These are phyloP conservation scores for Cyberlindnera americana DNA, from an alignment of 805 yeast species.

Conservation along the genomic window DNA sequence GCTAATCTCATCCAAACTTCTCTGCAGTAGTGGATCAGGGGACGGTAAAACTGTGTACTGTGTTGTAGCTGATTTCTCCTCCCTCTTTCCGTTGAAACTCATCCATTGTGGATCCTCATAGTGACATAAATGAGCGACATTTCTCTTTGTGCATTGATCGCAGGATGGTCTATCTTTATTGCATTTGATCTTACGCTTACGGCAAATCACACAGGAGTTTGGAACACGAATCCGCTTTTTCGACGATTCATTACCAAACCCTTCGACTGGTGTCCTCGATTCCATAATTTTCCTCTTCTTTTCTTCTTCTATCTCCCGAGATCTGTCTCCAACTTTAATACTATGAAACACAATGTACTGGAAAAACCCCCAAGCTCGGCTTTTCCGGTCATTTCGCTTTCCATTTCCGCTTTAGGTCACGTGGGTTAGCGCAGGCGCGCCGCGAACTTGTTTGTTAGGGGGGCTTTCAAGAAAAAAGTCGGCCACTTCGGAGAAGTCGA, in stretches of 20 bases:
- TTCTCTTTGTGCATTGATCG: conserved; percentile 51
- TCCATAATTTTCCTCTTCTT: background rate
- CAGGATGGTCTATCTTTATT: conserved; percentile 50
- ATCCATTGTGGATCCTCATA: conserved; percentile 13
- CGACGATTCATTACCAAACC: too few relatives aligned
- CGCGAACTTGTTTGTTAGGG: too few relatives aligned
- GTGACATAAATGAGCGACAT: conserved; percentile 33
- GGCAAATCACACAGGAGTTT: conserved; percentile 43
- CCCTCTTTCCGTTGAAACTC: background rate
- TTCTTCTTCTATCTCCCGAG: background rate
- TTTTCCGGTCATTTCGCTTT: too few relatives aligned
- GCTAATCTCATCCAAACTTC: background rate
- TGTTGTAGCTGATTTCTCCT: too few relatives aligned
- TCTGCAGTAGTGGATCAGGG: background rate
- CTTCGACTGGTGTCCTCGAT: too few relatives aligned
- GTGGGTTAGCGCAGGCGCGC: too few relatives aligned
- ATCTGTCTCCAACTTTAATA: too few relatives aligned
- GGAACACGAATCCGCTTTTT: conserved; percentile 33
- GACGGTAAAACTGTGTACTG: background rate
- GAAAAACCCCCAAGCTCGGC: too few relatives aligned
- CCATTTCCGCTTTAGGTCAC: too few relatives aligned
- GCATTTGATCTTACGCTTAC: conserved; percentile 44
- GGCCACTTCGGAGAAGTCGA: background rate
- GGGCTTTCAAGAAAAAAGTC: too few relatives aligned
- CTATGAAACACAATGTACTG: too few relatives aligned